Percentiles rank a stretch among this genome's conserved stretches.
phyloP scores from a whole-genome alignment of 345 rosid genomes.

The Punica granatum region DNA sequence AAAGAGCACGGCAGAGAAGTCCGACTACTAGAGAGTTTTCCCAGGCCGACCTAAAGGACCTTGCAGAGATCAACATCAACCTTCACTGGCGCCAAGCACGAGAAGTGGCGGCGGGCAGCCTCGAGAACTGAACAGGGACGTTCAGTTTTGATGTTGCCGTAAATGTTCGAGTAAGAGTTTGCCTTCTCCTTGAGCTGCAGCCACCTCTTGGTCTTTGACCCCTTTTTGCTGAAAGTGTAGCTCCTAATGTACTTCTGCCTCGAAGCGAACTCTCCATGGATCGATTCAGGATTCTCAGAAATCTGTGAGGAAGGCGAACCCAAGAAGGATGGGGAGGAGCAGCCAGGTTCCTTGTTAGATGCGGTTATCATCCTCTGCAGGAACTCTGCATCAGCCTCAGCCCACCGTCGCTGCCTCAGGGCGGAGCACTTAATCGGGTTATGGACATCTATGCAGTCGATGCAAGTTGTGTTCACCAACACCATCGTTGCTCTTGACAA shows the following conservation, averaged over 20 bases:
- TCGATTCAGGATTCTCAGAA: neutral
- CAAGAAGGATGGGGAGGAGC: neutral
- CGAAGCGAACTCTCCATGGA: slow-evolving; percentile 1
- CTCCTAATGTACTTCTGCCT: slow-evolving; percentile 28
- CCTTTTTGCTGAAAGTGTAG: slow-evolving; percentile 22
- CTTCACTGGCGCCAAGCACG: too few species aligned
- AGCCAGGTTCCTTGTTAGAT: too few species aligned
- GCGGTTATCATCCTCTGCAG: neutral
- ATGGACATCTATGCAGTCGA: slow-evolving; percentile 10
- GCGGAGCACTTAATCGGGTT: slow-evolving; percentile 5
- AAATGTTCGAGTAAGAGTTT: too few species aligned
- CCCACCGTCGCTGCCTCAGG: slow-evolving; percentile 23
- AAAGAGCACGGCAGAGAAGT: too few species aligned
- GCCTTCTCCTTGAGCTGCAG: neutral
- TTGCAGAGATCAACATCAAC: too few species aligned
- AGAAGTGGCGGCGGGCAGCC: too few species aligned
- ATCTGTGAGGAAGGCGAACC: neutral
- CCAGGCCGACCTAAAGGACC: too few species aligned
- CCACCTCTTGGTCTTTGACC: slow-evolving; percentile 9
- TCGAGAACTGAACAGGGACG: too few species aligned
- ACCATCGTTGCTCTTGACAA: neutral
- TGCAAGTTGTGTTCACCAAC: neutral
- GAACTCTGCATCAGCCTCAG: slow-evolving; percentile 21
- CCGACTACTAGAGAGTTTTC: too few species aligned
- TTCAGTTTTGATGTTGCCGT: too few species aligned